Conservation (phyloP, 2,329 filamentous ascomycete species). For the Xylariaceae sp. region DNA sequence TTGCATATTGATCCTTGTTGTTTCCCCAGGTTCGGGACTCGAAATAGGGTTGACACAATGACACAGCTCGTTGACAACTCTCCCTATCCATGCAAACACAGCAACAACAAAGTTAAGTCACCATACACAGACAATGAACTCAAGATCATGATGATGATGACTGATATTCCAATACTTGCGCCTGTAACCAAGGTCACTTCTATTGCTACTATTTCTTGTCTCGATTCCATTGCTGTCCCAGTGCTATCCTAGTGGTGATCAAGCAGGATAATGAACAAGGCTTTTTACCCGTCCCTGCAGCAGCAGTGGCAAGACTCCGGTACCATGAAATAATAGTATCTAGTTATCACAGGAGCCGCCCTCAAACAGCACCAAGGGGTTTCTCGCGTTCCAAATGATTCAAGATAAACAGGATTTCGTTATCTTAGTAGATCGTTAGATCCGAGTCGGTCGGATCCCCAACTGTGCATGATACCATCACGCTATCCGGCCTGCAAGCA, state of each 20-base stretch:
- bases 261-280: constrained; percentile 31
- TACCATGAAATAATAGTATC: constrained; percentile 14
- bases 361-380: constrained; percentile 15
- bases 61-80: neutral
- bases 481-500: constrained; percentile 23
- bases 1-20: constrained; percentile 19
- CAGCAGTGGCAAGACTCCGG: too few species aligned
- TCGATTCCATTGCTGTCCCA: too few species aligned
- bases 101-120: neutral
- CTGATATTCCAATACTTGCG: too few species aligned
- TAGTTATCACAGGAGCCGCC: neutral
- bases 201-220: too few species aligned
- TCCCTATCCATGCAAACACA: too few species aligned
- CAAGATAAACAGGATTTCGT: too few species aligned
- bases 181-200: neutral
- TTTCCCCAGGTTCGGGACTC: neutral
- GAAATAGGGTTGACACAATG: neutral
- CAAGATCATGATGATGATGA: neutral
- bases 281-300: constrained; percentile 31
- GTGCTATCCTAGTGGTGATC: constrained; percentile 37
- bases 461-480: constrained; percentile 36
- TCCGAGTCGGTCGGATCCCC: constrained; percentile 32
- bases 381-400: too few species aligned
- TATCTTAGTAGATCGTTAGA: constrained; percentile 14
- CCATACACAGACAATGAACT: neutral